These are phyloP conservation scores for Polygonum aviculare DNA, from an alignment of 148 eudicot species.

Conservation along the genomic window DNA sequence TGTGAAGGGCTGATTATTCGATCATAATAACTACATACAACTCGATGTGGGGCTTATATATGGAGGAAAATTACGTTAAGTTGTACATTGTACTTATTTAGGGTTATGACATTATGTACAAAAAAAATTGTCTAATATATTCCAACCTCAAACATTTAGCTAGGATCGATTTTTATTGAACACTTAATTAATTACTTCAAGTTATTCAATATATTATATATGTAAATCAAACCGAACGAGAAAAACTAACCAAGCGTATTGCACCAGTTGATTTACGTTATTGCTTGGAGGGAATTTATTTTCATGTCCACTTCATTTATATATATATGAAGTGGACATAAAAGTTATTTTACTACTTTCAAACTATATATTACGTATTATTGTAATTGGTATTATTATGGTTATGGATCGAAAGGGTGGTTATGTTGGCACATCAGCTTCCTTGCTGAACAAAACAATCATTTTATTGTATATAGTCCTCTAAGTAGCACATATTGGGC, in stretches of 20 bases:
- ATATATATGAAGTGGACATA: background rate
- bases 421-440: constrained; percentile 1
- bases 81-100: no score
- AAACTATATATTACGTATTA: background rate
- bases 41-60: background rate
- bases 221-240: background rate
- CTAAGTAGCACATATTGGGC: background rate
- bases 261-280: background rate
- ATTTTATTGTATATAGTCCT: background rate
- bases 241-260: background rate
- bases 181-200: background rate
- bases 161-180: background rate
- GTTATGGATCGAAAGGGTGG: background rate
- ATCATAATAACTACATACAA: background rate
- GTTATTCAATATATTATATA: background rate
- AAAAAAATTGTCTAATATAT: no score
- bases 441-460: background rate
- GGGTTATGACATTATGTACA: no score
- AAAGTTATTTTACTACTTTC: background rate
- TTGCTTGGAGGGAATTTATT: background rate
- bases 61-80: background rate
- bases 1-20: background rate
- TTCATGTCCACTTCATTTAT: background rate
- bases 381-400: background rate
- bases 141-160: background rate